These are phyloP conservation scores for Narthecium ossifragum DNA, from an alignment of 106 monocot species.

Conservation along the genomic window DNA sequence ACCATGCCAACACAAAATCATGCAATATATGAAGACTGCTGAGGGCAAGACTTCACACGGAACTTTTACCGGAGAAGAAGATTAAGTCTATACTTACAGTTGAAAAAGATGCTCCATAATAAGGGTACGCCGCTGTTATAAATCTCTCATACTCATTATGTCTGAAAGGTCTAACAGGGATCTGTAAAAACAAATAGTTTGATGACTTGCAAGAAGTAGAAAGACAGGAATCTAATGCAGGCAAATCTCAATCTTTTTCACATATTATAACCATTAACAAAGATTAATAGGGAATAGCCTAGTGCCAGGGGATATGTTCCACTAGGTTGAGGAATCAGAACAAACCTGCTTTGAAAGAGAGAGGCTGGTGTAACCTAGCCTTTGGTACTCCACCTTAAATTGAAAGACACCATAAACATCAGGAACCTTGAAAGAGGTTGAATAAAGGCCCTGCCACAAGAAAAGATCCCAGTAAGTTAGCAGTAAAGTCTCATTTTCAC, in stretches of 20 bases:
- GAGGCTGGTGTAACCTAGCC: conserved; percentile 81
- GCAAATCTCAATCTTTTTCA: not conserved
- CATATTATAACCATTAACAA: not conserved
- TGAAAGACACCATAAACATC: conserved; percentile 99
- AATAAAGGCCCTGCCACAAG: conserved; percentile 64
- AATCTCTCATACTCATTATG: conserved; percentile 98
- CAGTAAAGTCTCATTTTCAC: too few species aligned
- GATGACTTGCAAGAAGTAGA: not conserved
- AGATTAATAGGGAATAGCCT: too few species aligned
- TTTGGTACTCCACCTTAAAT: conserved; percentile 93
- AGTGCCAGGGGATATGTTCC: too few species aligned
- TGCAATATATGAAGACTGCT: not conserved
- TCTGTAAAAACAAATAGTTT: conserved; percentile 36
- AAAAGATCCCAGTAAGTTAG: too few species aligned
- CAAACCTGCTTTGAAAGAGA: conserved; percentile 87
- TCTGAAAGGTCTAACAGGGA: conserved; percentile 80
- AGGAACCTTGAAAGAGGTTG: conserved; percentile 89
- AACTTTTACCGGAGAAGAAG: not conserved
- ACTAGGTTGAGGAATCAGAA: not conserved
- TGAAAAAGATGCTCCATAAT: conserved; percentile 90
- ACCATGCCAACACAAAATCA: not conserved
- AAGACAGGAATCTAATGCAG: not conserved
- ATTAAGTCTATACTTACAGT: conserved; percentile 49
- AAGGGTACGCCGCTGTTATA: conserved; percentile 85
- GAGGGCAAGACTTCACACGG: not conserved